phyloP scores from a whole-genome alignment of 805 yeast species.

The Wickerhamiella galacta region DNA sequence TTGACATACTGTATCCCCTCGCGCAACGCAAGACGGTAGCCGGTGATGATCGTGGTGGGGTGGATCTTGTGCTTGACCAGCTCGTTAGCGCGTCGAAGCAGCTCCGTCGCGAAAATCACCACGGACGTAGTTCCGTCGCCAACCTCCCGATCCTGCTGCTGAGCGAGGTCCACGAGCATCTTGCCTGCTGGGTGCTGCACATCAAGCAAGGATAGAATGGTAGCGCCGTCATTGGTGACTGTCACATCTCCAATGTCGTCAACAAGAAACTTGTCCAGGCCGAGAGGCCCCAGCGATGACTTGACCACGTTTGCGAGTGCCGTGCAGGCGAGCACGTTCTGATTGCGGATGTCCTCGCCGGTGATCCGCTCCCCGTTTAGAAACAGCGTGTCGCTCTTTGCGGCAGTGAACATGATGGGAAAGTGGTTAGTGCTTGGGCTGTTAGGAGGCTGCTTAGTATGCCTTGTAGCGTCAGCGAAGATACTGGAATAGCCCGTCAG shows the following conservation, averaged over 20 bases:
- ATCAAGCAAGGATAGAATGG: slow-evolving; percentile 74
- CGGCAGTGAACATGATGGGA: slow-evolving; percentile 10
- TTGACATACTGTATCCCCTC: slow-evolving; percentile 79
- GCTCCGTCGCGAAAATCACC: slow-evolving; percentile 86
- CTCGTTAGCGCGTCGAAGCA: slow-evolving; percentile 83
- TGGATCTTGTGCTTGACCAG: slow-evolving; percentile 85
- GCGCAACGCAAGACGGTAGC: slow-evolving; percentile 80
- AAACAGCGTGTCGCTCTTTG: slow-evolving; percentile 54
- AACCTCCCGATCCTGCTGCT: slow-evolving; percentile 96
- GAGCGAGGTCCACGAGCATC: slow-evolving; percentile 90
- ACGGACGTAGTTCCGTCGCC: slow-evolving; percentile 98
- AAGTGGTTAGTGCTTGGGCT: background rate
- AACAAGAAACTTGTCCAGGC: slow-evolving; percentile 93
- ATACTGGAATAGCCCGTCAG: too few species aligned
- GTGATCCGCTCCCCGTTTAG: slow-evolving; percentile 90
- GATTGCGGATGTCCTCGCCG: slow-evolving; percentile 93
- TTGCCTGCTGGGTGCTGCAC: slow-evolving; percentile 99
- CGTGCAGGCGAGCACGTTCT: slow-evolving; percentile 81
- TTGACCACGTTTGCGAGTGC: slow-evolving; percentile 74
- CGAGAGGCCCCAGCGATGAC: slow-evolving; percentile 94
- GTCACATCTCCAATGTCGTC: slow-evolving; percentile 99
- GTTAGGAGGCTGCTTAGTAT: too few species aligned
- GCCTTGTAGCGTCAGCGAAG: too few species aligned
- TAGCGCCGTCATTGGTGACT: slow-evolving; percentile 98
- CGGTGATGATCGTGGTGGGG: slow-evolving; percentile 95